Percentiles rank a stretch among this genome's conserved stretches.
phyloP scores from a whole-genome alignment of 345 rosid species.

The Ceriops zippeliana region DNA sequence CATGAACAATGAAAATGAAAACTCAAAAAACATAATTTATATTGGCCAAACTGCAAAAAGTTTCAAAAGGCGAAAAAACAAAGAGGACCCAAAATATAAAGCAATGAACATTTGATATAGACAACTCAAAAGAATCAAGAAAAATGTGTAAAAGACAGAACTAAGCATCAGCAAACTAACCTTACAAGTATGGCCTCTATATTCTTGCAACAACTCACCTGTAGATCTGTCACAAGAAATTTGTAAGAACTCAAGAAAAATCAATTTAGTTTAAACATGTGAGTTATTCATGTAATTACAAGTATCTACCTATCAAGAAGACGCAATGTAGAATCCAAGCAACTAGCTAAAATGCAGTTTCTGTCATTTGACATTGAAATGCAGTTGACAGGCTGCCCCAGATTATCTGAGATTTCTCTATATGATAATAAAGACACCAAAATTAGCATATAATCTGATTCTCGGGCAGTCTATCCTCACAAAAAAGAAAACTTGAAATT shows the following conservation, averaged over 20 bases:
- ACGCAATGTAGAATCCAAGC: conserved; percentile 83
- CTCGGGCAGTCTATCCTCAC: not conserved
- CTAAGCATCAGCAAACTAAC: conserved; percentile 39
- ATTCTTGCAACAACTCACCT: conserved; percentile 88
- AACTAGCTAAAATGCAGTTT: conserved; percentile 82
- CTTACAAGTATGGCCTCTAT: conserved; percentile 89
- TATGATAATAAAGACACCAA: conserved; percentile 1
- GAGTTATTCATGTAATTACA: not conserved
- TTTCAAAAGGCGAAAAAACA: too few relatives aligned
- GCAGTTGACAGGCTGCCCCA: conserved; percentile 96
- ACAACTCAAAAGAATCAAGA: not conserved
- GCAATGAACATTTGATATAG: not conserved
- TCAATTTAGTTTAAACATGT: not conserved
- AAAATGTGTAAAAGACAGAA: not conserved
- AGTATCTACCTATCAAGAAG: conserved; percentile 69
- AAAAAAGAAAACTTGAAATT: not conserved
- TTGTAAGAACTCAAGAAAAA: conserved; percentile 6
- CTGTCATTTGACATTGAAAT: conserved; percentile 88
- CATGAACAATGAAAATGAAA: not conserved
- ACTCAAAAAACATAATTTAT: not conserved
- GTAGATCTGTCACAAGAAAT: conserved; percentile 48
- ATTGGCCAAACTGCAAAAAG: not conserved
- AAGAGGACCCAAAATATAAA: too few relatives aligned
- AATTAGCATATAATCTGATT: not conserved
- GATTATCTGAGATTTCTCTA: conserved; percentile 80